phyloP scores from a whole-genome alignment of 2,329 filamentous ascomycete genomes.

The Trichoderma afroharzianum region DNA sequence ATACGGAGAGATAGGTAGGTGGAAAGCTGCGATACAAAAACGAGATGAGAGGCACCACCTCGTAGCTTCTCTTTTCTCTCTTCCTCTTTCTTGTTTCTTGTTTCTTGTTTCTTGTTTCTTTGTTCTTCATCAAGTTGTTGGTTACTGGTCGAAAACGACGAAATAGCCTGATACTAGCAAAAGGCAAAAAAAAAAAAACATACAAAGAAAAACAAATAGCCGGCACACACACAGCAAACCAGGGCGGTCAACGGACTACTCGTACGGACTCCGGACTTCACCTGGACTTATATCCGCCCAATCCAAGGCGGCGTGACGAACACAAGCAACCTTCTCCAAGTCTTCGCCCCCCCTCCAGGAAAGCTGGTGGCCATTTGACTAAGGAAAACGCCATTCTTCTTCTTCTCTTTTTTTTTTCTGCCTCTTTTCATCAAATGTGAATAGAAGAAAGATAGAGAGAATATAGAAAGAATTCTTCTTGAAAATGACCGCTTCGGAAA shows the following conservation, averaged over 20 bases:
- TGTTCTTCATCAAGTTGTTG: not conserved
- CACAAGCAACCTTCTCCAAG: not conserved
- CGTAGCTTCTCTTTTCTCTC: not conserved
- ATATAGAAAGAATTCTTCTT: no score
- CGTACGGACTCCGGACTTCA: not conserved
- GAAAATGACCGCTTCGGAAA: constrained; percentile 1
- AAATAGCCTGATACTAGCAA: not conserved
- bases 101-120: not conserved
- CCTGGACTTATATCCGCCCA: constrained; percentile 5
- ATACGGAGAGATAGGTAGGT: not conserved
- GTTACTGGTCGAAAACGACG: not conserved
- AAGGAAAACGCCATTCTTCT: not conserved
- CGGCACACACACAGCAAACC: not conserved
- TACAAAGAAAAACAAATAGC: not conserved
- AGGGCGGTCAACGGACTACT: not conserved
- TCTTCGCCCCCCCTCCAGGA: not conserved
- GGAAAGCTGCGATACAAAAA: not conserved
- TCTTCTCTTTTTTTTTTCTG: not conserved
- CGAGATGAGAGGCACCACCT: not conserved
- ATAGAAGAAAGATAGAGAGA: not conserved
- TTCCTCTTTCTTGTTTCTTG: not conserved
- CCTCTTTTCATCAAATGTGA: not conserved
- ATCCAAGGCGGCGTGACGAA: not conserved
- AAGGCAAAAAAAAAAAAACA: not conserved
- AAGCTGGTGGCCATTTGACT: not conserved